Conservation (phyloP, 495 filamentous ascomycete genomes). For the Staphylotrichum longicolle region DNA sequence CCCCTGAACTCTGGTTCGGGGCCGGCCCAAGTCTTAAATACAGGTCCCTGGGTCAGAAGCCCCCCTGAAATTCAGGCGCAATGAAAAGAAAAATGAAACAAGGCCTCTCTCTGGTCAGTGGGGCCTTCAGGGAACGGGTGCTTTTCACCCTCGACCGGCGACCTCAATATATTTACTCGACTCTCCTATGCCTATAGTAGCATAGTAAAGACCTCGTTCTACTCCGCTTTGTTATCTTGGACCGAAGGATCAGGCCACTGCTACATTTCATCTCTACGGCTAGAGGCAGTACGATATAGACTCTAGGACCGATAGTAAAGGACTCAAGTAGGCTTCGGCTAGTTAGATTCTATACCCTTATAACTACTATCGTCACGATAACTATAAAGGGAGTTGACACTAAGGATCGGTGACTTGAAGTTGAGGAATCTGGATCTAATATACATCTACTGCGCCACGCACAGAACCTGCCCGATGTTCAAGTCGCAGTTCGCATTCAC, state of each 20-base stretch:
- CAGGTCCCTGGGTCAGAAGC: too few relatives aligned
- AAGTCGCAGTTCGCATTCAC: too few relatives aligned
- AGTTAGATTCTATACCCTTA: conserved; percentile 6
- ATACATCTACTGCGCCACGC: too few relatives aligned
- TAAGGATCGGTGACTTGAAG: too few relatives aligned
- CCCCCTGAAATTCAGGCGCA: too few relatives aligned
- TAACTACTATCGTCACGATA: conserved; percentile 17
- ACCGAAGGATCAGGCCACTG: conserved; percentile 9
- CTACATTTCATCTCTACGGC: conserved; percentile 2
- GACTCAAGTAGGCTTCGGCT: background rate
- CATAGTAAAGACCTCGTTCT: conserved; percentile 9
- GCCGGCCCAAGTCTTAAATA: too few relatives aligned
- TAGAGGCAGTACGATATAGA: conserved; percentile 1
- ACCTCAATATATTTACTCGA: conserved; percentile 3
- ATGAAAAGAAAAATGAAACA: too few relatives aligned
- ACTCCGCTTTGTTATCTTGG: background rate
- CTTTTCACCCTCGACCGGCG: background rate
- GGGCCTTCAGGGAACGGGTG: too few relatives aligned
- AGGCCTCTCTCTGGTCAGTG: too few relatives aligned
- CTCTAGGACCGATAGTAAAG: conserved; percentile 4
- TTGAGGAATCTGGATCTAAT: too few relatives aligned
- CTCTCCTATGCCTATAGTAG: conserved; percentile 9
- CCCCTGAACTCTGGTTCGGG: too few relatives aligned
- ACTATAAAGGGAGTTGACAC: background rate
- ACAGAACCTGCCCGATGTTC: too few relatives aligned